phyloP scores from a whole-genome alignment of 2,329 filamentous ascomycete genomes.

The Colletotrichum brevisporum region DNA sequence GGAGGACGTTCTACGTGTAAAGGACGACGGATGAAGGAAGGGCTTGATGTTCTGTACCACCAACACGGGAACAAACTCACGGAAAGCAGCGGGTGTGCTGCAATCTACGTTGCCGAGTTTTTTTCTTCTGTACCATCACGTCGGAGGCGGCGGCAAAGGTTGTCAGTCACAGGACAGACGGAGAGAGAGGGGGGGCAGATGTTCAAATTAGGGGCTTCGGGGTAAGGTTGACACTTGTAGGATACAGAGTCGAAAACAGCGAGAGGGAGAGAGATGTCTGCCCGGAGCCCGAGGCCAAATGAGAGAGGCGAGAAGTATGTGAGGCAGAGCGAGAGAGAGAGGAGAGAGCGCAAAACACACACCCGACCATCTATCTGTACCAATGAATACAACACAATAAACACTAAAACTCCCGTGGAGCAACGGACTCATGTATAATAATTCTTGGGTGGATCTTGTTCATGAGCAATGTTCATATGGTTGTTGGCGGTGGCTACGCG shows the following conservation, averaged over 20 bases:
- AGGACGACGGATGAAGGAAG: too few relatives aligned
- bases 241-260: conserved; percentile 14
- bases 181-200: too few relatives aligned
- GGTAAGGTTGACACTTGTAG: conserved; percentile 16
- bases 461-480: too few relatives aligned
- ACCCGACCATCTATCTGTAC: conserved; percentile 26
- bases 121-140: conserved; percentile 30
- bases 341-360: background rate
- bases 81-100: background rate
- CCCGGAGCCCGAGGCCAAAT: background rate
- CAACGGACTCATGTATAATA: conserved; percentile 25
- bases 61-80: conserved; percentile 8
- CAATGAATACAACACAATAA: conserved; percentile 15
- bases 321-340: background rate
- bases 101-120: conserved; percentile 7
- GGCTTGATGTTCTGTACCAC: conserved; percentile 21
- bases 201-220: background rate
- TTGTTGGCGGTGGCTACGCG: too few relatives aligned
- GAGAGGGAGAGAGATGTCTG: conserved; percentile 4
- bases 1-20: too few relatives aligned
- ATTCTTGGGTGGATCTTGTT: background rate
- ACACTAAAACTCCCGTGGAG: background rate
- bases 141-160: background rate
- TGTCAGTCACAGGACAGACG: background rate
- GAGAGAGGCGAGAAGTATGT: background rate